Percentiles rank a stretch among this genome's conserved stretches.
phyloP scores from a whole-genome alignment of 2,329 filamentous ascomycete genomes.

The Ampelomyces quisqualis region DNA sequence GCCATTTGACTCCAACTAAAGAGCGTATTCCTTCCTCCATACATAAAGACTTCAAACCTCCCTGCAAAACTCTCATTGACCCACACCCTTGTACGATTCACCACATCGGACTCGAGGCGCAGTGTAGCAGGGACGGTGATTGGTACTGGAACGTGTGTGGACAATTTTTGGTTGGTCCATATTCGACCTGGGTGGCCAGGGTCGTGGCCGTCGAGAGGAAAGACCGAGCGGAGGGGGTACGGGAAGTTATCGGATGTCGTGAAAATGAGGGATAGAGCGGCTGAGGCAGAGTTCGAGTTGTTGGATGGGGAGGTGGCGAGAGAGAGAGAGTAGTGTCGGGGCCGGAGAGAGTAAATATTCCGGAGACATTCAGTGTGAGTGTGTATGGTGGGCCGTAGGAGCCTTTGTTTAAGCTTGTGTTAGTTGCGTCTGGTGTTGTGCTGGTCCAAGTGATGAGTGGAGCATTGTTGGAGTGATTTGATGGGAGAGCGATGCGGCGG shows the following conservation, averaged over 20 bases:
- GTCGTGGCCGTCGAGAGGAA: slow-evolving; percentile 49
- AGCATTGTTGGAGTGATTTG: slow-evolving; percentile 5
- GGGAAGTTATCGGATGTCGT: slow-evolving; percentile 39
- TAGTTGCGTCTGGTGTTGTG: not conserved
- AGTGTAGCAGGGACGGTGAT: slow-evolving; percentile 41
- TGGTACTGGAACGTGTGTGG: slow-evolving; percentile 47
- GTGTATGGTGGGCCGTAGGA: slow-evolving; percentile 54
- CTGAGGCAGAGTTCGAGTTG: slow-evolving; percentile 12
- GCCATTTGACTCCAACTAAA: slow-evolving; percentile 61
- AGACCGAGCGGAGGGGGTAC: slow-evolving; percentile 54
- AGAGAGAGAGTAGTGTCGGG: slow-evolving; percentile 47
- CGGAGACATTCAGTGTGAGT: slow-evolving; percentile 41
- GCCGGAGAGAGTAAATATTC: slow-evolving; percentile 50
- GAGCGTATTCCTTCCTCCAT: slow-evolving; percentile 53
- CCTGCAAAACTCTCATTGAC: slow-evolving; percentile 50
- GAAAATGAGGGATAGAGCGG: slow-evolving; percentile 48
- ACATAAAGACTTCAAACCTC: slow-evolving; percentile 58
- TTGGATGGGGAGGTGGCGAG: slow-evolving; percentile 26
- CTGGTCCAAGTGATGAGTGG: slow-evolving; percentile 39
- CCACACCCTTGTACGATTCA: slow-evolving; percentile 54
- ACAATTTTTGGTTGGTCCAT: slow-evolving; percentile 53
- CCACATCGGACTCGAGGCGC: slow-evolving; percentile 48
- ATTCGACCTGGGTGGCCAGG: slow-evolving; percentile 53
- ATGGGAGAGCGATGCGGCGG: slow-evolving; percentile 24
- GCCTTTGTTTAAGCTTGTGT: slow-evolving; percentile 33